phyloP scores from a whole-genome alignment of 1,139 yeast genomes.

The Yamadazyma atmosphaerica region DNA sequence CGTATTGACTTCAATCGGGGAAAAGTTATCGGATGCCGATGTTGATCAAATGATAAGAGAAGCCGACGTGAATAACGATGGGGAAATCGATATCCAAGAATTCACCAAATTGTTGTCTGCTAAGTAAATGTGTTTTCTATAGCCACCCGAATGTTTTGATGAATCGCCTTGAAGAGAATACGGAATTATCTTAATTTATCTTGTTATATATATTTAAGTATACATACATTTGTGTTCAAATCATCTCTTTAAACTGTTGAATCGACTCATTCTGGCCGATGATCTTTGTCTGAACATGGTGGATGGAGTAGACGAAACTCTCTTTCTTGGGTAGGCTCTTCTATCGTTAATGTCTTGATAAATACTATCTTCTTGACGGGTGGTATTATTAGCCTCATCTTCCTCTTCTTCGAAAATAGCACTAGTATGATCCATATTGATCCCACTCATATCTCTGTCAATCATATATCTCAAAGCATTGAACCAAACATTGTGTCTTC shows the following conservation, averaged over 20 bases:
- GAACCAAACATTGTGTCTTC: constrained; percentile 90
- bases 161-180: background rate
- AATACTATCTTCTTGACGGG: constrained; percentile 11
- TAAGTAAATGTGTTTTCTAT: constrained; percentile 24
- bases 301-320: constrained; percentile 26
- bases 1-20: constrained; percentile 96
- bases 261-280: constrained; percentile 21
- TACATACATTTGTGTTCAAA: background rate
- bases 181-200: background rate
- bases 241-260: constrained; percentile 22
- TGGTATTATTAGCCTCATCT: constrained; percentile 14
- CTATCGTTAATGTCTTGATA: constrained; percentile 20
- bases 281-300: constrained; percentile 20
- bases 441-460: constrained; percentile 65
- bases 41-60: constrained; percentile 96
- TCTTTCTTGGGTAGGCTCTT: constrained; percentile 32
- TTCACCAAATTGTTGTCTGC: constrained; percentile 76
- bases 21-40: constrained; percentile 91
- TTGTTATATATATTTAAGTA: constrained; percentile 3
- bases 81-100: constrained; percentile 94
- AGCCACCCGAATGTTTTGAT: background rate
- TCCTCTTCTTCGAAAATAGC: constrained; percentile 21
- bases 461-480: constrained; percentile 79
- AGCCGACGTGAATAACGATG: constrained; percentile 94
- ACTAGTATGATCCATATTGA: constrained; percentile 43